Conservation (phyloP, 2,329 filamentous ascomycete species). For the Pezizomycotina sp. region DNA sequence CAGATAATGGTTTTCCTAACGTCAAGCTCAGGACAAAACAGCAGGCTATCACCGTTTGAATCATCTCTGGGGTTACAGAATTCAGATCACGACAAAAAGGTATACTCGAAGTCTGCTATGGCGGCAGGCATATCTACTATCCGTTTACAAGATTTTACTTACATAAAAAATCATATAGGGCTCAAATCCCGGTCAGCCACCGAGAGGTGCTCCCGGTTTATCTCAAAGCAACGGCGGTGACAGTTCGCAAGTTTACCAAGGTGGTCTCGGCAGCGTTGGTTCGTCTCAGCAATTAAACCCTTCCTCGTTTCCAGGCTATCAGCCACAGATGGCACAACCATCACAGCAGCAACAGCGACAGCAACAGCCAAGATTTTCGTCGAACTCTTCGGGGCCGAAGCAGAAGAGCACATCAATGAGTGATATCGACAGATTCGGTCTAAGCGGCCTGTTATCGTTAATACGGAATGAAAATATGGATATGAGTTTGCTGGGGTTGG, state of each 20-base stretch:
- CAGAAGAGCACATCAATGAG: too few species aligned
- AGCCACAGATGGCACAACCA: slow-evolving; percentile 8
- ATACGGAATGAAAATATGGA: slow-evolving; percentile 24
- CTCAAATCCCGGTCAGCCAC: slow-evolving; percentile 7
- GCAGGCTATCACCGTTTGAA: too few species aligned
- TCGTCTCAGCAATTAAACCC: slow-evolving; percentile 6
- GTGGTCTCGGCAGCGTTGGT: slow-evolving; percentile 5
- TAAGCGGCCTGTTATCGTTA: slow-evolving; percentile 23
- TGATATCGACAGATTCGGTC: slow-evolving; percentile 24
- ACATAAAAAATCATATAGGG: slow-evolving; percentile 8
- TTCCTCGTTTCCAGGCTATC: slow-evolving; percentile 13
- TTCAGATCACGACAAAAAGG: too few species aligned
- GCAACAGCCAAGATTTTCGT: slow-evolving; percentile 15
- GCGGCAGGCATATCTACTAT: too few species aligned
- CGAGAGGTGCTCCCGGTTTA: slow-evolving; percentile 1
- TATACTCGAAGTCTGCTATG: too few species aligned
- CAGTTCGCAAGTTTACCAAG: slow-evolving; percentile 8
- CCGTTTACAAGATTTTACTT: neutral
- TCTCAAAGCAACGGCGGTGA: neutral
- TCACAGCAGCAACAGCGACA: slow-evolving; percentile 12
- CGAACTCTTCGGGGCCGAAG: slow-evolving; percentile 13
- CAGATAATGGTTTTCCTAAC: too few species aligned
- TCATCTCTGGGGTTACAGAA: too few species aligned
- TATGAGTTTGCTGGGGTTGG: slow-evolving; percentile 36
- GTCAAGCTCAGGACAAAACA: too few species aligned